Percentiles rank a stretch among this genome's conserved stretches.
phyloP scores from a whole-genome alignment of 345 rosid genomes.

The Anacardium occidentale region DNA sequence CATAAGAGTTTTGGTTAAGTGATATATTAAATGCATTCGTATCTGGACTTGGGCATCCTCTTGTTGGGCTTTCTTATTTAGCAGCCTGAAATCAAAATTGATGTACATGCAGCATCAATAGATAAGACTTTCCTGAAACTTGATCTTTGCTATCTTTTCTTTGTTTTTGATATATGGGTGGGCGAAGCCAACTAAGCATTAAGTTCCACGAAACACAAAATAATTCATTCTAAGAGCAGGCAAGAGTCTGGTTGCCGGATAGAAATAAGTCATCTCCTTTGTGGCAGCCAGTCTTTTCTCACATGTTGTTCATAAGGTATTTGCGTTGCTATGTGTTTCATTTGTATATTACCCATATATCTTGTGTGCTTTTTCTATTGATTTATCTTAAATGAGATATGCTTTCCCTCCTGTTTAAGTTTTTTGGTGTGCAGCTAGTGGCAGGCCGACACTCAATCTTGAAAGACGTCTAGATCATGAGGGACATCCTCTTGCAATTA shows the following conservation, averaged over 20 bases:
- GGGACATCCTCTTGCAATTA: conserved; percentile 90
- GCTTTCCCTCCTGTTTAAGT: conserved; percentile 23
- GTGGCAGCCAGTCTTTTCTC: too few species aligned
- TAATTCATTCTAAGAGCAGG: neutral
- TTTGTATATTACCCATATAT: neutral
- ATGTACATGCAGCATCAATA: too few species aligned
- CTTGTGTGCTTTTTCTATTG: conserved; percentile 10
- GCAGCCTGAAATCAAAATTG: too few species aligned
- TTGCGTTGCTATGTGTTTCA: neutral
- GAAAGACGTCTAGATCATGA: conserved; percentile 96
- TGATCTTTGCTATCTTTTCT: too few species aligned
- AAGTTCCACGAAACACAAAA: neutral
- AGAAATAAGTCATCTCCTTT: neutral
- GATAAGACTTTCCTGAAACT: too few species aligned
- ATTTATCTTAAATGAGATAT: conserved; percentile 19
- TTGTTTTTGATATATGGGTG: too few species aligned
- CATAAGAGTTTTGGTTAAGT: too few species aligned
- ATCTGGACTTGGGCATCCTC: too few species aligned
- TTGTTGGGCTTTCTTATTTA: too few species aligned
- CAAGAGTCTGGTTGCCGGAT: neutral
- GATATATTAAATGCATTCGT: too few species aligned
- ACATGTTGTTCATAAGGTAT: neutral
- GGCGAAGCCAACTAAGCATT: neutral
- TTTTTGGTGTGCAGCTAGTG: conserved; percentile 58
- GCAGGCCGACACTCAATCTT: conserved; percentile 82